These are phyloP conservation scores for Amanita jacksonii DNA, from an alignment of 768 basidiomycete species.

Conservation along the genomic window DNA sequence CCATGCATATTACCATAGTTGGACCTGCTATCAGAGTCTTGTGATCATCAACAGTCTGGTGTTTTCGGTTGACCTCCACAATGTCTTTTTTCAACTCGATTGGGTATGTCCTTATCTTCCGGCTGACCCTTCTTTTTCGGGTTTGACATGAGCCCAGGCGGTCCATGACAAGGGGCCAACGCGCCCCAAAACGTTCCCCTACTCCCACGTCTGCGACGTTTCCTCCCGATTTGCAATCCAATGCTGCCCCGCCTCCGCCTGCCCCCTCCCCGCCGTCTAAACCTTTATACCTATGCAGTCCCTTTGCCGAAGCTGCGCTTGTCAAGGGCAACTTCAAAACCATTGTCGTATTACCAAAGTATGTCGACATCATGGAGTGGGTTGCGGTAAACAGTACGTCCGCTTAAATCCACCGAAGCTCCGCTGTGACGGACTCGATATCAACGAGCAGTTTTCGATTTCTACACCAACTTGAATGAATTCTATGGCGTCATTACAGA, in stretches of 20 bases:
- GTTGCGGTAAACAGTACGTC: conserved; percentile 68
- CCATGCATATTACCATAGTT: too few species aligned
- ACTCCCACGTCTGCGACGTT: conserved; percentile 65
- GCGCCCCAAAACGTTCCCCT: conserved; percentile 60
- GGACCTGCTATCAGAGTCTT: too few species aligned
- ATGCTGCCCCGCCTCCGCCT: conserved; percentile 29
- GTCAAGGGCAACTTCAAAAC: conserved; percentile 99
- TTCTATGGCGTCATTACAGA: conserved; percentile 95
- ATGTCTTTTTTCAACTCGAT: conserved; percentile 86
- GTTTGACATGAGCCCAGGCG: conserved; percentile 33
- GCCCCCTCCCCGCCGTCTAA: conserved; percentile 29
- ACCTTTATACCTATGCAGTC: conserved; percentile 84
- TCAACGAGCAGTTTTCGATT: conserved; percentile 76
- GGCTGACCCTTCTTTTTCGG: not conserved
- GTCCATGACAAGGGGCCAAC: conserved; percentile 62
- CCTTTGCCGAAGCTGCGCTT: conserved; percentile 93
- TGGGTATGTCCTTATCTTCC: conserved; percentile 37
- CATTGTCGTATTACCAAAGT: conserved; percentile 91
- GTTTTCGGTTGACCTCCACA: conserved; percentile 19
- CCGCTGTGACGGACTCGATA: not conserved
- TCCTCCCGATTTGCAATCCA: conserved; percentile 26
- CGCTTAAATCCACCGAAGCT: not conserved
- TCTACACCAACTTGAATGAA: conserved; percentile 93
- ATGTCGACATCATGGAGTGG: conserved; percentile 99
- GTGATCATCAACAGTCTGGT: too few species aligned